phyloP scores from a whole-genome alignment of 2,329 filamentous ascomycete genomes.

The Penicillium sp. region DNA sequence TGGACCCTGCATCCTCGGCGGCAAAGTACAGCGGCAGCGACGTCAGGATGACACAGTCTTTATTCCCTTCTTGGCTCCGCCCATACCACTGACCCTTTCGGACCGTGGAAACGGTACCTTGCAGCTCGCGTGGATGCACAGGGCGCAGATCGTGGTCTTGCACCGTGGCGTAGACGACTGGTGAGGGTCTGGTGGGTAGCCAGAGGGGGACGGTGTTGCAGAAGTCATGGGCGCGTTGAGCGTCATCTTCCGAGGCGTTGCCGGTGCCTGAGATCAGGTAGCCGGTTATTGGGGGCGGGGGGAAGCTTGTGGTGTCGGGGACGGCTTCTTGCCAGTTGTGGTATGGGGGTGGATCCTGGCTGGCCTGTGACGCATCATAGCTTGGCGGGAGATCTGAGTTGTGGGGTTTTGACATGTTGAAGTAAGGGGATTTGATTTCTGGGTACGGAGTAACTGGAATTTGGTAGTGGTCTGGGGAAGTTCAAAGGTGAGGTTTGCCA shows the following conservation, averaged over 20 bases:
- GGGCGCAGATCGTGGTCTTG: conserved; percentile 49
- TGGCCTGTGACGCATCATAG: conserved; percentile 7
- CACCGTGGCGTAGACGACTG: conserved; percentile 45
- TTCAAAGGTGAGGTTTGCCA: background rate
- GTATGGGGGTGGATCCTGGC: conserved; percentile 53
- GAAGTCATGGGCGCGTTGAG: conserved; percentile 58
- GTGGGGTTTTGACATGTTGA: conserved; percentile 1
- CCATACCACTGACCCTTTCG: conserved; percentile 48
- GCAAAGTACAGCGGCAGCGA: conserved; percentile 60
- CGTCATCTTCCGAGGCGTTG: conserved; percentile 58
- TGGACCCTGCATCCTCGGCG: conserved; percentile 46
- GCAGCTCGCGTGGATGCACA: conserved; percentile 44
- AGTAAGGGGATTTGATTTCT: background rate
- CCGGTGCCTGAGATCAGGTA: conserved; percentile 57
- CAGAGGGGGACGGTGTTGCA: conserved; percentile 55
- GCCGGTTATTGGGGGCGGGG: conserved; percentile 59
- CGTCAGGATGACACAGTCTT: conserved; percentile 56
- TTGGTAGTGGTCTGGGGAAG: background rate
- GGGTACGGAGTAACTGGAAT: too few species aligned
- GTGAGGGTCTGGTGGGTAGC: conserved; percentile 47
- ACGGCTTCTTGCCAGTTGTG: conserved; percentile 63
- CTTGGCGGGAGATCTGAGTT: conserved; percentile 8
- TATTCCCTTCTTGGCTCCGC: conserved; percentile 43
- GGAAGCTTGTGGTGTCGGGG: conserved; percentile 60
- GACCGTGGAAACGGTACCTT: conserved; percentile 38